A percentile compares a stretch with the other conserved stretches of the same genome.
Evolutionary conservation across 179 eudicot genomes (phyloP).

Genomic region (Pouteria campechiana): DNA sequence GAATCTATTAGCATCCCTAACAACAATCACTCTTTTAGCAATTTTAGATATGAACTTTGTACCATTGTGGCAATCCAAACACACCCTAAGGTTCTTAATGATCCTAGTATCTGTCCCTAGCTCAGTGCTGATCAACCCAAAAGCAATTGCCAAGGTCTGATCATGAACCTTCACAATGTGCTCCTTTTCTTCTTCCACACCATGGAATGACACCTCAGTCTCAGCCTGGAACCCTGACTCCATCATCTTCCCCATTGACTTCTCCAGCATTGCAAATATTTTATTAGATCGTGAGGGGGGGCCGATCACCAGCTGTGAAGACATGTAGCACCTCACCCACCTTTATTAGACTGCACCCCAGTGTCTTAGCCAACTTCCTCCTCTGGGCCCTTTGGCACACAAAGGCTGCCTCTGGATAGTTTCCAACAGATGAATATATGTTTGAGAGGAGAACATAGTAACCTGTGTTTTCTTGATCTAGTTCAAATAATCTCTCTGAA

Average conservation of each 20-base stretch:
- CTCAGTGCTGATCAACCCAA: slow-evolving; percentile 47
- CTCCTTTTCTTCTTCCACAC: slow-evolving; percentile 85
- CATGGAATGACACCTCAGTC: slow-evolving; percentile 72
- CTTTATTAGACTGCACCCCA: slow-evolving; percentile 80
- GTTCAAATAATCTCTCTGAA: slow-evolving; percentile 58
- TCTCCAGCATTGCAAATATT: slow-evolving; percentile 70
- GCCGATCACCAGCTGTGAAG: slow-evolving; percentile 59
- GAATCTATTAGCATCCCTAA: slow-evolving; percentile 76
- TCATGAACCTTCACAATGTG: slow-evolving; percentile 58
- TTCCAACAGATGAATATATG: slow-evolving; percentile 47
- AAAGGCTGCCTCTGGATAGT: slow-evolving; percentile 71
- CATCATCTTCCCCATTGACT: slow-evolving; percentile 41
- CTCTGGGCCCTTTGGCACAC: slow-evolving; percentile 61
- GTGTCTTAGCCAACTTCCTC: slow-evolving; percentile 55
- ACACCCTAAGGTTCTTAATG: slow-evolving; percentile 74
- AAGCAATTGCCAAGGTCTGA: slow-evolving; percentile 80
- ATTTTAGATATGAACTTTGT: slow-evolving; percentile 64
- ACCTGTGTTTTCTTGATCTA: slow-evolving; percentile 70
- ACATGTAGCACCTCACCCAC: slow-evolving; percentile 41
- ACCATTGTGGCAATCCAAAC: slow-evolving; percentile 87
- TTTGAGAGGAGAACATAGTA: slow-evolving; percentile 70
- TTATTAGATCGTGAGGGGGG: slow-evolving; percentile 35
- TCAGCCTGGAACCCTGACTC: slow-evolving; percentile 60
- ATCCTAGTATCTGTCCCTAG: slow-evolving; percentile 45
- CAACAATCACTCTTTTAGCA: slow-evolving; percentile 61